phyloP scores from a whole-genome alignment of 208 protist species.

The Porcisia hertigi region DNA sequence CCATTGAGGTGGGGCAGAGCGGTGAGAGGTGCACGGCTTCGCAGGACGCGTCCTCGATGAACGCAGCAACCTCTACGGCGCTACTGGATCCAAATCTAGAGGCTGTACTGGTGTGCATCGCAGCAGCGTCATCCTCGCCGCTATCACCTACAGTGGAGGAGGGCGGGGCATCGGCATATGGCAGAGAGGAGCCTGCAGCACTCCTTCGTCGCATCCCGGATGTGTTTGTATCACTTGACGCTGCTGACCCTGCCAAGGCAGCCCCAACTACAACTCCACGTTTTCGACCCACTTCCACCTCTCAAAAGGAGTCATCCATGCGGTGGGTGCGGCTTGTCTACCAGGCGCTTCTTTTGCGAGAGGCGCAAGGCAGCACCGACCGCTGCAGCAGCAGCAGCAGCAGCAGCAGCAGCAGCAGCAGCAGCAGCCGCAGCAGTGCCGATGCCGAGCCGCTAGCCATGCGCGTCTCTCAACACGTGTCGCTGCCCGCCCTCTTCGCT shows the following conservation, averaged over 20 bases:
- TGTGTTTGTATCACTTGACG: background rate
- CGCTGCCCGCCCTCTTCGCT: conserved; percentile 63
- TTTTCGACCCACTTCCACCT: conserved; percentile 2
- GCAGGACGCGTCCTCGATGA: background rate
- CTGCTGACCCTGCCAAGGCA: background rate
- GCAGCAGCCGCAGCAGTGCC: background rate
- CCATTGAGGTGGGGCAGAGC: background rate
- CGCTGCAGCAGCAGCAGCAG: background rate
- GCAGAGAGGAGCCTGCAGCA: background rate
- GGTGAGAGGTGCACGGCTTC: background rate
- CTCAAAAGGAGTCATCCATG: conserved; percentile 23
- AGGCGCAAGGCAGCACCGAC: conserved; percentile 12
- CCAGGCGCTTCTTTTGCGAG: conserved; percentile 32
- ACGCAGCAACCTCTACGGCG: background rate
- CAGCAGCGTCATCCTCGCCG: background rate
- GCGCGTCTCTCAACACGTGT: conserved; percentile 12
- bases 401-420: background rate
- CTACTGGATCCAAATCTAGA: conserved; percentile 5
- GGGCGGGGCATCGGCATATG: background rate
- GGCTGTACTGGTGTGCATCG: background rate
- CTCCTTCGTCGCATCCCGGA: background rate
- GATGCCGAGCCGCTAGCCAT: conserved; percentile 3
- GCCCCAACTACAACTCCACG: background rate
- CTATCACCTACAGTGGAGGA: background rate
- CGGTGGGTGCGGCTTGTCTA: conserved; percentile 35